Evolutionary conservation across 129 eudicot species (phyloP), one percentile per base, ranked within the genome.

Genomic region (Tanacetum coccineum): DNA sequence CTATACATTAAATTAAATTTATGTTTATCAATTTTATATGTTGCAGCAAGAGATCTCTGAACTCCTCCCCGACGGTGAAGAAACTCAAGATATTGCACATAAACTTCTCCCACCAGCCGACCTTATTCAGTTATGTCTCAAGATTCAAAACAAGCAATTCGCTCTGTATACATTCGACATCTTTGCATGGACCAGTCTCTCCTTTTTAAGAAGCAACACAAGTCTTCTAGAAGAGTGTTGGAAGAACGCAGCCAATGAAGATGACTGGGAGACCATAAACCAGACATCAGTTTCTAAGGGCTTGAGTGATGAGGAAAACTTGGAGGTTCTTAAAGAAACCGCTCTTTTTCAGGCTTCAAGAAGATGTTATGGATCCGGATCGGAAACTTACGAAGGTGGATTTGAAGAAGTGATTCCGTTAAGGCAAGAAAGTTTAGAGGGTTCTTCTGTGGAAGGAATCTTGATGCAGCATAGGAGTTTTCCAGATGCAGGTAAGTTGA

Each of bases 181-280:
- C 19, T 89, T 94, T 63, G 91, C 95, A 15, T 94, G 97, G 95
- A 89, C 95, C 45, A 82, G 85, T 44, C 68, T 83, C 53, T 84
- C 87, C 14, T 94, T 94, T 52, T 63, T 85, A 9, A 81, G 76
- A 56, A 58, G 68, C 58, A 94, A 94, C 73, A 74, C 81, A 26
- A 78, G 83, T 67, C 93, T 94, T 12, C 62, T 94, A 71, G 99
- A 94, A 59, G 99, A 94, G 36, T 94, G 99, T 77, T 94, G 99
- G 99, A 94, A 86, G 51, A 85, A 87, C 44, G 97, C 87, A 2
- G 90, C 89, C 56, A 85, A 84, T 76, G 90, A 86, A 78, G 99
- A 94, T 25, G 82, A 89, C 21, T 94, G 99, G 99, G 97, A 80
- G 59, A 14, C 51, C 28, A 85, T 94, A 21, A 80, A 87, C 62